phyloP scores from a whole-genome alignment of 257 asterid genomes.

The Knoxia roxburghii region DNA sequence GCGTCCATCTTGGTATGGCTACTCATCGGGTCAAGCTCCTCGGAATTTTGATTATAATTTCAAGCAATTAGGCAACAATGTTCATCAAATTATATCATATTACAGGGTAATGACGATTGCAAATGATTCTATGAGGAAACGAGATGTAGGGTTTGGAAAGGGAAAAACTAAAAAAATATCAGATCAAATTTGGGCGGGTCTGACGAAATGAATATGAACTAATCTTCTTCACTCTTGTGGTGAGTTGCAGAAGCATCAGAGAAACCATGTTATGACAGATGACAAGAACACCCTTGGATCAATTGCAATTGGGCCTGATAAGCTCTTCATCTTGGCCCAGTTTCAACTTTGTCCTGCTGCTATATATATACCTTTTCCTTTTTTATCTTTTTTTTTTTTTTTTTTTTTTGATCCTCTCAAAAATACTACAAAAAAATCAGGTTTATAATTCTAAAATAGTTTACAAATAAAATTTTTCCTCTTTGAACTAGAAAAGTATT shows the following conservation, averaged over 20 bases:
- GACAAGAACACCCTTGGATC: neutral
- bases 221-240: neutral
- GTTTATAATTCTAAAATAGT: too few species aligned
- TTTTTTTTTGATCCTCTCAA: too few species aligned
- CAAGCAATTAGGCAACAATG: neutral
- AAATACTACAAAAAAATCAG: too few species aligned
- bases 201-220: neutral
- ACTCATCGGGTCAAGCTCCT: neutral
- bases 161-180: neutral
- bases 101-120: neutral
- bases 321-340: neutral
- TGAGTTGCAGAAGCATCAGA: neutral
- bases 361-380: too few species aligned
- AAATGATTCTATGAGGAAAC: neutral
- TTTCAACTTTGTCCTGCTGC: neutral
- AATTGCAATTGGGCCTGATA: neutral
- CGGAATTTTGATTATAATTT: neutral
- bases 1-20: slow-evolving; percentile 51
- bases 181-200: slow-evolving; percentile 8
- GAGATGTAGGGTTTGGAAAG: neutral
- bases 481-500: too few species aligned
- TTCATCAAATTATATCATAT: neutral
- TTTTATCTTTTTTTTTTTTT: too few species aligned
- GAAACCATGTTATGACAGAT: neutral
- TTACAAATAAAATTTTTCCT: too few species aligned